Evolutionary conservation across 345 rosid genomes (phyloP), one percentile per base, ranked within the genome.

Genomic region (Murraya paniculata): DNA sequence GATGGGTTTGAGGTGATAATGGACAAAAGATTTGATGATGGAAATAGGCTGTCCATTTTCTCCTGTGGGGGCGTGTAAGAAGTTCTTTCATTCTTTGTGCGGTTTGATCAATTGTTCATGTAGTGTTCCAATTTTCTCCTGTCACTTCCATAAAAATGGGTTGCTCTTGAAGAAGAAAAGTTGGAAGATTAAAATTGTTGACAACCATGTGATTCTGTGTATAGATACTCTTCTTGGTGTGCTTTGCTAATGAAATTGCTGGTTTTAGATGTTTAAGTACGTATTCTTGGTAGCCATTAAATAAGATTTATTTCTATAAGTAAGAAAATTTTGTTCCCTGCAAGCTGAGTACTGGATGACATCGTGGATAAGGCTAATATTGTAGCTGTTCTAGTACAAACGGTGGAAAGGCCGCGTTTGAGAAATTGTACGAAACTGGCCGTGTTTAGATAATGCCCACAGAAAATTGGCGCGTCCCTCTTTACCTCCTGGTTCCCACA

Each of bases 201-300:
- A 57, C 59, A 21, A 68, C 69, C 64, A 30, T 78, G 78, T 68
- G 72, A 71, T 53, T 75, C 56, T 83, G 64, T 83, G 85, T 80
- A 83, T 56, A 81, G 75, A 62, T 68, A 66, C 72, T 25, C 33
- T 74, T 78, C 55, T 39, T 74, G 48, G 60, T 45, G 70, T 71
- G 77, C 58, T 58, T 72, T 76, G 64, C 62, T 65, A 72, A 57
- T 72, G 72, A 71, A 80, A 80, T 33, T 64, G 73, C 57, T 48
- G 74, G 61, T 41, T 68, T 64, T 16, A 56, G 72, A 33, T 22
- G 24, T 35, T 35, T 24, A n/a, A 9, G 18, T 6, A 21, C n/a
- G 10, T 33, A 1, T 41, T 18, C 33, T 22, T 68, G 13, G 35
- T 25, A 7, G 35, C 24, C 8, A 25, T 4, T 6, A 24, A 9